phyloP scores from a whole-genome alignment of 106 monocot genomes.

The Allium fistulosum region DNA sequence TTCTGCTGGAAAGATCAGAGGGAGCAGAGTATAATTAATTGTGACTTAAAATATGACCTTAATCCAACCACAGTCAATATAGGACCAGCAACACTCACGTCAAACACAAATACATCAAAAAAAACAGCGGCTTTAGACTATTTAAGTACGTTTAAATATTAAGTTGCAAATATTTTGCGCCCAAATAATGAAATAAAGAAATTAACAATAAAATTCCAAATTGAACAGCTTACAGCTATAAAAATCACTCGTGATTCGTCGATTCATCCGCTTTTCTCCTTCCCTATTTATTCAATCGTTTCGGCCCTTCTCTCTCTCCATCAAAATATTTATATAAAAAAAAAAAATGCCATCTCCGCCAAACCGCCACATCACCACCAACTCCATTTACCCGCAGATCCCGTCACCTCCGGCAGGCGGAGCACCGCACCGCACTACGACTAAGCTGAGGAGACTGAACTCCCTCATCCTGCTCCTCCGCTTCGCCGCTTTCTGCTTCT shows the following conservation, averaged over 20 bases:
- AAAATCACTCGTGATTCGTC: not conserved
- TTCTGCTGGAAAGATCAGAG: too few species aligned
- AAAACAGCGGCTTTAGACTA: too few species aligned
- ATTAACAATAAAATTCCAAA: not conserved
- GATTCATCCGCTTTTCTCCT: not conserved
- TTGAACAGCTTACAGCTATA: too few species aligned
- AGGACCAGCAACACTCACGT: too few species aligned
- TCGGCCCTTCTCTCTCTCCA: not conserved
- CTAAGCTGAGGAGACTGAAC: conserved; percentile 12
- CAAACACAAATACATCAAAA: too few species aligned
- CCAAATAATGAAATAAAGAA: not conserved
- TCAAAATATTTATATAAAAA: too few species aligned
- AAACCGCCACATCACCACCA: not conserved
- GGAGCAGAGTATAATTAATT: too few species aligned
- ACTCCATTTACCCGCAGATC: not conserved
- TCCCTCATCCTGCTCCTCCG: conserved; percentile 45
- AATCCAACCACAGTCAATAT: too few species aligned
- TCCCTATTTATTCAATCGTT: not conserved
- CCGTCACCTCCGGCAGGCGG: not conserved
- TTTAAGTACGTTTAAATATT: too few species aligned
- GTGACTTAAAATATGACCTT: too few species aligned
- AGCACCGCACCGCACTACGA: not conserved
- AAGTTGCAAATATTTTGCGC: not conserved
- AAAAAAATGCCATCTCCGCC: not conserved
- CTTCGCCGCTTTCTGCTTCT: conserved; percentile 59